Conservation (phyloP, 306 rosid species). For the Rosa chinensis region DNA sequence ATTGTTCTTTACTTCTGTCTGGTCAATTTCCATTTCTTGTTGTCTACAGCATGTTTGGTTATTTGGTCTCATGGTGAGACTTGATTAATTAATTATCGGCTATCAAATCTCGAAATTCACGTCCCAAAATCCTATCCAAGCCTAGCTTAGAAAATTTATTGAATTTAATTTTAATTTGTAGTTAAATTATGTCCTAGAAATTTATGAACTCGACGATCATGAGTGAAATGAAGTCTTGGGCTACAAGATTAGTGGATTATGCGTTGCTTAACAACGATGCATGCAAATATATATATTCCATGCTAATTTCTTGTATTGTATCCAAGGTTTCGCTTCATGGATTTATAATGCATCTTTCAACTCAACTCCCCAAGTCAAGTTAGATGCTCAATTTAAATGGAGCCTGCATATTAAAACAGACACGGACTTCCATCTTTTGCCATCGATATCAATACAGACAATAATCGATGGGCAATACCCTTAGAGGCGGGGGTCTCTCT, state of each 20-base stretch:
- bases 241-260: not conserved
- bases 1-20: conserved; percentile 44
- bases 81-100: no score
- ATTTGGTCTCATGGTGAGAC: not conserved
- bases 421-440: not conserved
- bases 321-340: not conserved
- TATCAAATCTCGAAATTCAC: no score
- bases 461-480: conserved; percentile 48
- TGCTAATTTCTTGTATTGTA: not conserved
- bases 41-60: not conserved
- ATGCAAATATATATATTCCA: not conserved
- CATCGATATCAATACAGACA: not conserved
- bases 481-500: conserved; percentile 37
- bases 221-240: not conserved
- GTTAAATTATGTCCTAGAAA: not conserved
- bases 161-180: not conserved
- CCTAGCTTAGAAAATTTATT: no score
- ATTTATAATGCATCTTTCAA: not conserved
- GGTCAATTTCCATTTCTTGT: conserved; percentile 41
- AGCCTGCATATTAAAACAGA: not conserved
- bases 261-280: not conserved
- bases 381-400: not conserved
- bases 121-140: no score
- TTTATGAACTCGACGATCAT: no score
- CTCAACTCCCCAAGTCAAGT: not conserved